These are phyloP conservation scores for Sarcodon sp. DNA, from an alignment of 768 basidiomycete species.

Conservation along the genomic window DNA sequence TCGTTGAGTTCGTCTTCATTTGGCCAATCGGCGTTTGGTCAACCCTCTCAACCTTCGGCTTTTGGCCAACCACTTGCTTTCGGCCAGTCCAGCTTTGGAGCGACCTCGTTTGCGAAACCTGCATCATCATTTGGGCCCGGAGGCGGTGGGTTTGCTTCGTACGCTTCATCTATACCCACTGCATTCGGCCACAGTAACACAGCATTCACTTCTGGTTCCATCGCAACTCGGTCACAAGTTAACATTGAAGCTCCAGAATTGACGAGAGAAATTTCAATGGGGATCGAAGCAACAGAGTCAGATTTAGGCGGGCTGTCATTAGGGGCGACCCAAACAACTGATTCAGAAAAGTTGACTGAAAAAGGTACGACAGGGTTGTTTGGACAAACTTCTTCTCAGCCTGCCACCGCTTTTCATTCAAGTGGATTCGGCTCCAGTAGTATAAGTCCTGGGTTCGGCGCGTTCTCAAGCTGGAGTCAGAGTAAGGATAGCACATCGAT, in stretches of 20 bases:
- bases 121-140: neutral
- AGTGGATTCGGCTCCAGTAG: constrained; percentile 13
- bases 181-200: neutral
- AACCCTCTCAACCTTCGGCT: constrained; percentile 3
- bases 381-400: neutral
- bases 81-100: constrained; percentile 16
- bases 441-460: constrained; percentile 22
- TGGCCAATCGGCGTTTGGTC: constrained; percentile 13
- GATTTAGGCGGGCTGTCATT: constrained; percentile 5
- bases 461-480: constrained; percentile 6
- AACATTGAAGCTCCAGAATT: neutral
- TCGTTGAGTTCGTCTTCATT: constrained; percentile 14
- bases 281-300: neutral
- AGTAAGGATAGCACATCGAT: neutral
- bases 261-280: constrained; percentile 1
- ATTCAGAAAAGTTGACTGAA: neutral
- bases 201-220: constrained; percentile 1
- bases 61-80: constrained; percentile 15
- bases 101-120: constrained; percentile 6
- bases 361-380: neutral
- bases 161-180: constrained; percentile 12
- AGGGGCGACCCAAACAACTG: constrained; percentile 2
- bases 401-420: constrained; percentile 2
- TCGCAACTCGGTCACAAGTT: constrained; percentile 6
- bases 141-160: constrained; percentile 18